Percentiles rank a stretch among this genome's conserved stretches.
Conservation (phyloP, 495 filamentous ascomycete species). For the Hypomontagnella submonticulosa region DNA sequence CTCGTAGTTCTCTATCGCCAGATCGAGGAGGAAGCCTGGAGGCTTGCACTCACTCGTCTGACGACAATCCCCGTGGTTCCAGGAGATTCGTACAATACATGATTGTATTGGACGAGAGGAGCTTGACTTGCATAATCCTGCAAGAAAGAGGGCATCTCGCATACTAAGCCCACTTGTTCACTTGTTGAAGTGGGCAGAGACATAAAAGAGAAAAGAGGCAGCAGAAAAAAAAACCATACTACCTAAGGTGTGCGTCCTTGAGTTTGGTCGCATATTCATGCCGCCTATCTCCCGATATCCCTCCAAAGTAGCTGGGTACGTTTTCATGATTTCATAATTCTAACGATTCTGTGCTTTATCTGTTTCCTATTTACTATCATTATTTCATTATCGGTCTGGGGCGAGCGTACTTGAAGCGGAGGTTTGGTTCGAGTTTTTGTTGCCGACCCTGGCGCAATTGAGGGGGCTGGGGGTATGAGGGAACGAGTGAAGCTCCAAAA, state of each 20-base stretch:
- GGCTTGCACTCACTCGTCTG: constrained; percentile 35
- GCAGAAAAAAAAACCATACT: background rate
- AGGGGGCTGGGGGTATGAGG: constrained; percentile 38
- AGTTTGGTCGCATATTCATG: constrained; percentile 10
- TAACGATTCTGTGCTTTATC: constrained; percentile 3
- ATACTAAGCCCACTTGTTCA: constrained; percentile 15
- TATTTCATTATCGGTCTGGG: background rate
- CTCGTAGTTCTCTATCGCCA: constrained; percentile 26
- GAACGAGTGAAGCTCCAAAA: constrained; percentile 13
- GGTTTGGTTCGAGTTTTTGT: constrained; percentile 29
- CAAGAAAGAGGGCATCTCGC: constrained; percentile 35
- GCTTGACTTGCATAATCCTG: constrained; percentile 32
- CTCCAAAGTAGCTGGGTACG: constrained; percentile 17
- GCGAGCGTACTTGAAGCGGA: constrained; percentile 21
- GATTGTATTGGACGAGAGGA: constrained; percentile 36
- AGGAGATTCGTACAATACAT: constrained; percentile 19
- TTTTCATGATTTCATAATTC: constrained; percentile 13
- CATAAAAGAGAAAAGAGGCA: constrained; percentile 11
- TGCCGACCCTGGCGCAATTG: constrained; percentile 35
- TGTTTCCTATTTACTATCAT: background rate
- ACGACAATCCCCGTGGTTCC: constrained; percentile 27
- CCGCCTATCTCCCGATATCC: constrained; percentile 9
- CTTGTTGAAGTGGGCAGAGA: constrained; percentile 4
- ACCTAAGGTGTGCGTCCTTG: constrained; percentile 15
- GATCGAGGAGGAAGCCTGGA: constrained; percentile 40